These are phyloP conservation scores for Paramecium caudatum DNA, from an alignment of 73 alveolate species.

Conservation along the genomic window DNA sequence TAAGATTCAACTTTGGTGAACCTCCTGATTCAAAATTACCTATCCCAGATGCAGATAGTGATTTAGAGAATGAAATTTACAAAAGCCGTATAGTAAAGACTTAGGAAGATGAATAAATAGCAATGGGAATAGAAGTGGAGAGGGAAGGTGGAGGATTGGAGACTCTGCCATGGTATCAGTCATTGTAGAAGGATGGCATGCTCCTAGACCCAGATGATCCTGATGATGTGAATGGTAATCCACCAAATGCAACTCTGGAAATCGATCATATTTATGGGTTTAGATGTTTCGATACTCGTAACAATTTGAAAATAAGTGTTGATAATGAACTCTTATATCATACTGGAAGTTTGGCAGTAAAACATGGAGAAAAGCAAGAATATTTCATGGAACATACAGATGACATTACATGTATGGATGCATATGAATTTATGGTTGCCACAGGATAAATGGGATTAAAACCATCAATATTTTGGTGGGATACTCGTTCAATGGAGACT, in stretches of 20 bases:
- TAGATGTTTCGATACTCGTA: constrained; percentile 98
- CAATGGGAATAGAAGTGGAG: constrained; percentile 71
- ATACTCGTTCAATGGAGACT: constrained; percentile 88
- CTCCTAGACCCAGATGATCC: constrained; percentile 77
- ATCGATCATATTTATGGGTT: constrained; percentile 97
- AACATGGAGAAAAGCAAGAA: constrained; percentile 82
- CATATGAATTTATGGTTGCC: constrained; percentile 83
- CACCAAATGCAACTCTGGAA: constrained; percentile 96
- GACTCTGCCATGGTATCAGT: constrained; percentile 65
- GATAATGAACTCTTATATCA: constrained; percentile 92
- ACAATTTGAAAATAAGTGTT: constrained; percentile 88
- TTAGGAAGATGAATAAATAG: constrained; percentile 66
- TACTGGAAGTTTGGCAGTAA: constrained; percentile 96
- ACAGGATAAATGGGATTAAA: constrained; percentile 97
- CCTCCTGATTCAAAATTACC: constrained; percentile 66
- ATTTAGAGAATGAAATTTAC: constrained; percentile 81
- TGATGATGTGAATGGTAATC: constrained; percentile 85
- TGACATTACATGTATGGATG: constrained; percentile 96
- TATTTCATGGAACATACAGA: constrained; percentile 95
- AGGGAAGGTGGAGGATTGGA: constrained; percentile 79
- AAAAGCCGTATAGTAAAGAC: constrained; percentile 40
- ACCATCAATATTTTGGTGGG: constrained; percentile 96
- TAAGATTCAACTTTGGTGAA: constrained; percentile 84
- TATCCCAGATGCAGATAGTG: constrained; percentile 82
- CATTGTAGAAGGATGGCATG: constrained; percentile 81